Conservation (phyloP, 768 basidiomycete species). For the Lentinula sp. region DNA sequence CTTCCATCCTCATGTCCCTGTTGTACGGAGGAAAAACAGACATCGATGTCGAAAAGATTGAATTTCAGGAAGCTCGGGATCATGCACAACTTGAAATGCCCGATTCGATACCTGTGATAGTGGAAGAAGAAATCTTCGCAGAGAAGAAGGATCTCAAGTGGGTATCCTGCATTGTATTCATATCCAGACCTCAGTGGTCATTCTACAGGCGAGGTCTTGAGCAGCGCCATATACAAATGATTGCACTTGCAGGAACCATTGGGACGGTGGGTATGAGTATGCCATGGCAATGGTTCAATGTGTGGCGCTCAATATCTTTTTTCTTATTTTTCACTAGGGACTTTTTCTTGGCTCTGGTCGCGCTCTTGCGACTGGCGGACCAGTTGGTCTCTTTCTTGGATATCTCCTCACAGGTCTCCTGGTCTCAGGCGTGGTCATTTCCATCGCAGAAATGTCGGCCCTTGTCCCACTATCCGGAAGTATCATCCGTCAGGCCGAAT, state of each 20-base stretch:
- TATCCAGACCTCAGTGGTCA: not conserved
- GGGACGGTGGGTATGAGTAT: not conserved
- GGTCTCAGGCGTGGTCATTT: slow-evolving; percentile 24
- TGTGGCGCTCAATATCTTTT: not conserved
- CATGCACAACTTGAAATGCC: not conserved
- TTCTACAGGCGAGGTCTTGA: slow-evolving; percentile 3
- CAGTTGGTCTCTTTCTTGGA: slow-evolving; percentile 44
- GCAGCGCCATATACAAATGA: slow-evolving; percentile 6
- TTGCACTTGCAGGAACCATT: slow-evolving; percentile 8
- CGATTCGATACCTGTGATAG: not conserved
- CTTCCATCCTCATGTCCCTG: not conserved
- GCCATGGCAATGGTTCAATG: not conserved
- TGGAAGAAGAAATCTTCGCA: not conserved
- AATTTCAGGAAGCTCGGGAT: not conserved
- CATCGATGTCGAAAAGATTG: not conserved
- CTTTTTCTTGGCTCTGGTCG: slow-evolving; percentile 50
- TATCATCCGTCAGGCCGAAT: slow-evolving; percentile 41
- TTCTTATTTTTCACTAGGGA: slow-evolving; percentile 18
- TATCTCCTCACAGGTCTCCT: slow-evolving; percentile 36
- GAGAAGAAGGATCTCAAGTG: slow-evolving; percentile 2
- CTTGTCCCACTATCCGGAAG: slow-evolving; percentile 36
- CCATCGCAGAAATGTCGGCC: slow-evolving; percentile 31
- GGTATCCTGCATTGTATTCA: not conserved
- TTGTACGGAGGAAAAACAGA: not conserved
- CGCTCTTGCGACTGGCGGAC: slow-evolving; percentile 44